phyloP scores from a whole-genome alignment of 192 early-diverging fungal species.

The Geranomyces variabilis region DNA sequence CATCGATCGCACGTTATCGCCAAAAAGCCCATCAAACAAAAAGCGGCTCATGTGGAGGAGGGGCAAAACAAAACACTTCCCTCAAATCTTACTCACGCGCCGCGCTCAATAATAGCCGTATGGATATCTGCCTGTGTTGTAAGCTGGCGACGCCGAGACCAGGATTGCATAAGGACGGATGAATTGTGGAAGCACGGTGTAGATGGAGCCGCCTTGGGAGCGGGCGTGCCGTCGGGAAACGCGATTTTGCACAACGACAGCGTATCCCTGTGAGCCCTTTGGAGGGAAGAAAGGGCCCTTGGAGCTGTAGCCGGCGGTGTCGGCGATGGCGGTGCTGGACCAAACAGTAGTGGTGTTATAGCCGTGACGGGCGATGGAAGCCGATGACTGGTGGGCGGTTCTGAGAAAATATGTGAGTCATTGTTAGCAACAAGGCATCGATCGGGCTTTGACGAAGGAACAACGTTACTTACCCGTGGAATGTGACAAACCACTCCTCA shows the following conservation, averaged over 20 bases:
- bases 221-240: not conserved
- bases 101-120: too few relatives aligned
- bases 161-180: constrained; percentile 29
- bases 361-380: constrained; percentile 19
- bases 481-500: constrained; percentile 26
- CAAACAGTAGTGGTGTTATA: constrained; percentile 20
- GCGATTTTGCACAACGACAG: constrained; percentile 23
- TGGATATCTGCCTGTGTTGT: too few relatives aligned
- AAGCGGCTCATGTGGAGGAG: too few relatives aligned
- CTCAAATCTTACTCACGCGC: too few relatives aligned
- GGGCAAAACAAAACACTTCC: too few relatives aligned
- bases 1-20: too few relatives aligned
- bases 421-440: not conserved
- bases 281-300: not conserved
- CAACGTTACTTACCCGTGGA: constrained; percentile 19
- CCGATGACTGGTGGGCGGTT: constrained; percentile 6
- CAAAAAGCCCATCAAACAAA: too few relatives aligned
- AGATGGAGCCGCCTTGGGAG: not conserved
- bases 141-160: not conserved
- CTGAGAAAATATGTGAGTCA: constrained; percentile 6
- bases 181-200: not conserved
- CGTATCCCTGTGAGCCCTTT: not conserved
- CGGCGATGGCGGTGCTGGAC: not conserved
- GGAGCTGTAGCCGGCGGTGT: not conserved
- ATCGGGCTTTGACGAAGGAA: too few relatives aligned